phyloP scores from a whole-genome alignment of 257 asterid species.

The Verbena officinalis region DNA sequence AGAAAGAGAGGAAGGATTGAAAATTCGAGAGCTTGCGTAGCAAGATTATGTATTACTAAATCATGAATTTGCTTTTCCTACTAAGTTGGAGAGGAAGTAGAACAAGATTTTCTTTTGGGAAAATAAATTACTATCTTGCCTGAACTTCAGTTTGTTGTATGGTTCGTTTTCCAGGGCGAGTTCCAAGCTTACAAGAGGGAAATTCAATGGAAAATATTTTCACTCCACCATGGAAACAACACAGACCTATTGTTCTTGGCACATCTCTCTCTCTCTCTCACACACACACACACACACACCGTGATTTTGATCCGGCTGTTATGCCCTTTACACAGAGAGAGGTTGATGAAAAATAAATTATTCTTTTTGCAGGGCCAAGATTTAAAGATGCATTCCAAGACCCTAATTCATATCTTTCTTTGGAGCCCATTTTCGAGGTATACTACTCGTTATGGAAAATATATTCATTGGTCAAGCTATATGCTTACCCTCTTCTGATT shows the following conservation, averaged over 20 bases:
- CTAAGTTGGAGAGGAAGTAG: slow-evolving; percentile 19
- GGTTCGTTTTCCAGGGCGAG: slow-evolving; percentile 67
- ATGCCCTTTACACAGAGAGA: slow-evolving; percentile 17
- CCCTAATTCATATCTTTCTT: slow-evolving; percentile 73
- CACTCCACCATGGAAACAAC: slow-evolving; percentile 75
- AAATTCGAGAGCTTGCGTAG: slow-evolving; percentile 16
- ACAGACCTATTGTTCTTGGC: slow-evolving; percentile 95
- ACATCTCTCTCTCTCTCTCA: slow-evolving; percentile 23
- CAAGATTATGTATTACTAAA: slow-evolving; percentile 8
- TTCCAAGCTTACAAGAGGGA: slow-evolving; percentile 93
- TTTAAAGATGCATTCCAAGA: slow-evolving; percentile 98
- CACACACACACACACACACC: slow-evolving; percentile 1
- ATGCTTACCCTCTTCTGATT: background rate
- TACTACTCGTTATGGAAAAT: slow-evolving; percentile 23
- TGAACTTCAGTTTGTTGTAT: slow-evolving; percentile 26
- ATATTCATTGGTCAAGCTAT: slow-evolving; percentile 17
- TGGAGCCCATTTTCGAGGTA: slow-evolving; percentile 96
- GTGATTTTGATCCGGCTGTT: slow-evolving; percentile 11
- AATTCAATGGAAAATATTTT: slow-evolving; percentile 79
- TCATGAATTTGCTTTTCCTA: background rate
- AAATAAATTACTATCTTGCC: background rate
- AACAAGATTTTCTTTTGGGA: slow-evolving; percentile 3
- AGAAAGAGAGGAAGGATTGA: background rate
- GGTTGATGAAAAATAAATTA: slow-evolving; percentile 19
- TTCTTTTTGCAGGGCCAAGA: slow-evolving; percentile 71